phyloP scores from a whole-genome alignment of 2,329 filamentous ascomycete genomes.

The Trichophyton benhamiae region DNA sequence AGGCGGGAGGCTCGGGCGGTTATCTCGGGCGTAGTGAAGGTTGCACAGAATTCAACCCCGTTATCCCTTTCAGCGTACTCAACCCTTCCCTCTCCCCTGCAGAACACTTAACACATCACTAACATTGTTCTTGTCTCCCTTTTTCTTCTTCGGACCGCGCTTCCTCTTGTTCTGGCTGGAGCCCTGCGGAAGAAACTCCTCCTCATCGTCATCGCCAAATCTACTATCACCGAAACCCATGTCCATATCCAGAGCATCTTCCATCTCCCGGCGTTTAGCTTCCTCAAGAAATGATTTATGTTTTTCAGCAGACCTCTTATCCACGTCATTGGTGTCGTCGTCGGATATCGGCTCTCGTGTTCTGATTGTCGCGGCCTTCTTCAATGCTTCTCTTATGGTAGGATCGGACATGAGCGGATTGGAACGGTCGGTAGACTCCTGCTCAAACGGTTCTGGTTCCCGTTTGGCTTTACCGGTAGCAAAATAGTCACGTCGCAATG shows the following conservation, averaged over 20 bases:
- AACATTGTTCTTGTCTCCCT: slow-evolving; percentile 51
- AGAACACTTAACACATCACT: slow-evolving; percentile 70
- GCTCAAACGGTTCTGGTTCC: slow-evolving; percentile 30
- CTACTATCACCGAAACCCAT: slow-evolving; percentile 85
- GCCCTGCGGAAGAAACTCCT: slow-evolving; percentile 46
- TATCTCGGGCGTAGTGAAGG: too few species aligned
- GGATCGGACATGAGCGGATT: slow-evolving; percentile 54
- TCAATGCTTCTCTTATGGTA: slow-evolving; percentile 68
- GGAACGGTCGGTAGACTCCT: slow-evolving; percentile 22
- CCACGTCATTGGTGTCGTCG: slow-evolving; percentile 37
- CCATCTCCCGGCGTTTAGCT: slow-evolving; percentile 45
- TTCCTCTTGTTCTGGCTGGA: slow-evolving; percentile 33
- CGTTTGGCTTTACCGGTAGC: slow-evolving; percentile 17
- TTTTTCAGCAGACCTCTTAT: slow-evolving; percentile 54
- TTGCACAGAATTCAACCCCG: too few species aligned
- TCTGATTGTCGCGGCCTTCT: slow-evolving; percentile 60
- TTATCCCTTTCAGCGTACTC: neutral
- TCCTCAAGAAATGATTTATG: slow-evolving; percentile 61
- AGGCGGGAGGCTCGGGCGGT: too few species aligned
- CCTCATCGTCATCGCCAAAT: slow-evolving; percentile 77
- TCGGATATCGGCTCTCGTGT: slow-evolving; percentile 35
- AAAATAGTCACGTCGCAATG: slow-evolving; percentile 39
- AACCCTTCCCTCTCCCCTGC: slow-evolving; percentile 45
- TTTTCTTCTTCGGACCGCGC: slow-evolving; percentile 44
- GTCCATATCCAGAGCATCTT: slow-evolving; percentile 84